Conservation (phyloP, 371 early-diverging fungal genomes). For the Smittium culicis region DNA sequence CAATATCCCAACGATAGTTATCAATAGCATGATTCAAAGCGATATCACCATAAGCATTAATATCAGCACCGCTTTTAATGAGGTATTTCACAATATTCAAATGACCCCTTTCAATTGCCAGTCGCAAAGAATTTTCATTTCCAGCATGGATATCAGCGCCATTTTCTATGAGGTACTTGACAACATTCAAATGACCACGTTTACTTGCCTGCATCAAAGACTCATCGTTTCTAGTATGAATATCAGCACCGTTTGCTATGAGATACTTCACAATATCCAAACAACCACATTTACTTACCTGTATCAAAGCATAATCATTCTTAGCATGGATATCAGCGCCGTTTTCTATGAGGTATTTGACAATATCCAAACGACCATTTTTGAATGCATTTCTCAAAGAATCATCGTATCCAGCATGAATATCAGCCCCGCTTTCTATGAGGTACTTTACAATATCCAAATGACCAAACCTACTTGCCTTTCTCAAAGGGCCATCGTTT, state of each 20-base stretch:
- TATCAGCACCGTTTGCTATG: not conserved
- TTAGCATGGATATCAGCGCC: not conserved
- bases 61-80: constrained; percentile 19
- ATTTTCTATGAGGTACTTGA: not conserved
- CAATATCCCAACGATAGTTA: constrained; percentile 10
- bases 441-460: constrained; percentile 13
- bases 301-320: not conserved
- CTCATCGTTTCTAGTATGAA: not conserved
- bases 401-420: constrained; percentile 18
- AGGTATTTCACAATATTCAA: constrained; percentile 9
- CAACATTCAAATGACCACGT: not conserved
- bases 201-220: too few species aligned
- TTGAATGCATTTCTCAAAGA: constrained; percentile 21
- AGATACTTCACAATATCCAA: not conserved
- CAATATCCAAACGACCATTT: constrained; percentile 15
- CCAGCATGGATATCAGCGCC: not conserved
- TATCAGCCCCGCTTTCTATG: constrained; percentile 15
- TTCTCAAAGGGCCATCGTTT: constrained; percentile 19
- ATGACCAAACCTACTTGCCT: constrained; percentile 24
- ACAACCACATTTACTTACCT: not conserved
- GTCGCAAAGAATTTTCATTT: not conserved
- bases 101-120: constrained; percentile 10
- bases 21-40: constrained; percentile 22
- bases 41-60: constrained; percentile 13
- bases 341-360: not conserved